Evolutionary conservation across 768 basidiomycete genomes (phyloP).

Genomic region (Pholiota microspora): DNA sequence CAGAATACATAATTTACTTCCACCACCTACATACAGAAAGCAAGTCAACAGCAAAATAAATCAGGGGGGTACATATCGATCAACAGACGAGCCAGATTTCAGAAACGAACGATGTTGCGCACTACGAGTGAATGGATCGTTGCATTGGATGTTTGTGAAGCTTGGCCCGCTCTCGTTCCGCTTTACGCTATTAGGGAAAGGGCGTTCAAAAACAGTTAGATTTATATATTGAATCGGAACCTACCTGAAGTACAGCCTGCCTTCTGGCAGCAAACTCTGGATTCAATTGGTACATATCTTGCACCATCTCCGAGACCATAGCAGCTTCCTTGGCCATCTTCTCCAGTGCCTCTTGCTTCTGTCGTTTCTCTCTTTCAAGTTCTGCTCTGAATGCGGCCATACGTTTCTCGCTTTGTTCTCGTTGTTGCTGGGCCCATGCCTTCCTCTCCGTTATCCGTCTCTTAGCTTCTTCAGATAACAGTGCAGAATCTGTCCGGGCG

Average conservation of each 20-base stretch:
- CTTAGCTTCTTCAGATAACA: slow-evolving; percentile 37
- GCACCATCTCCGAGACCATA: slow-evolving; percentile 53
- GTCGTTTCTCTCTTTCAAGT: slow-evolving; percentile 33
- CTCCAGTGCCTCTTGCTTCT: slow-evolving; percentile 31
- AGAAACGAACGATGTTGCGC: background rate
- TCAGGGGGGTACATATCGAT: background rate
- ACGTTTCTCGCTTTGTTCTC: slow-evolving; percentile 48
- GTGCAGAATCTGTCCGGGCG: slow-evolving; percentile 23
- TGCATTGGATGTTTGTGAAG: slow-evolving; percentile 13
- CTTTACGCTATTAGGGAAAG: slow-evolving; percentile 22
- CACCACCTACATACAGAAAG: background rate
- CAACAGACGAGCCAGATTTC: background rate
- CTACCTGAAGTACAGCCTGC: slow-evolving; percentile 49
- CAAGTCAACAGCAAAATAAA: background rate
- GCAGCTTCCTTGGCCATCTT: slow-evolving; percentile 33
- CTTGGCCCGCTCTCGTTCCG: slow-evolving; percentile 28
- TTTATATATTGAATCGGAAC: slow-evolving; percentile 4
- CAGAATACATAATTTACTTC: background rate
- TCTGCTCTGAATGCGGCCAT: slow-evolving; percentile 37
- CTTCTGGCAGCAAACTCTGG: slow-evolving; percentile 64
- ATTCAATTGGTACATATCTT: slow-evolving; percentile 50
- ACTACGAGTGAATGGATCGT: slow-evolving; percentile 14
- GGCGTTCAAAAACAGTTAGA: background rate
- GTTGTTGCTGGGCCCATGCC: slow-evolving; percentile 51
- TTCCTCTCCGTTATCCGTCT: slow-evolving; percentile 47